Conservation (phyloP, 495 filamentous ascomycete genomes). For the Aspergillus sclerotiicarbonarius region DNA sequence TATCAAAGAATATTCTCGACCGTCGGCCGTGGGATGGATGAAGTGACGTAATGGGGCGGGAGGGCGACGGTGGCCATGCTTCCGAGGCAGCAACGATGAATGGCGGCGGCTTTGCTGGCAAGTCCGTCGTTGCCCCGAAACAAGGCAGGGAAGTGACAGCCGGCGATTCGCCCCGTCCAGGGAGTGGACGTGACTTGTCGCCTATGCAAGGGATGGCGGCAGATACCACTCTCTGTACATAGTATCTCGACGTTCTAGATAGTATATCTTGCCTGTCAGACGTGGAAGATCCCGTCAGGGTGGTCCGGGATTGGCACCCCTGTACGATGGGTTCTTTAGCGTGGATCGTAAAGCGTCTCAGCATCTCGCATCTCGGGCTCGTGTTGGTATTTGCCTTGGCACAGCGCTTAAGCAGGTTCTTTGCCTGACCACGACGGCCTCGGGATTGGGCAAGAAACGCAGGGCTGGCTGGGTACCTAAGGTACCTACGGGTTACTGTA, state of each 20-base stretch:
- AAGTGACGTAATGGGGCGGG: not conserved
- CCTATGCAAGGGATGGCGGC: not conserved
- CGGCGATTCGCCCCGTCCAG: not conserved
- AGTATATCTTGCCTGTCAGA: not conserved
- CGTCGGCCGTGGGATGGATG: not conserved
- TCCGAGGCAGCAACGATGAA: not conserved
- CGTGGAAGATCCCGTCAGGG: not conserved
- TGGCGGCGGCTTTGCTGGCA: not conserved
- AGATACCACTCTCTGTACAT: no score
- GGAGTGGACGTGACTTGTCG: not conserved
- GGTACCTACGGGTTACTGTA: not conserved
- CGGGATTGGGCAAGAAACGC: conserved; percentile 12
- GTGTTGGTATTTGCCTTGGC: not conserved
- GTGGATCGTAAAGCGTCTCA: not conserved
- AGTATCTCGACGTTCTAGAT: no score
- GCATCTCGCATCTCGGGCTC: not conserved
- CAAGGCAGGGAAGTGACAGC: not conserved
- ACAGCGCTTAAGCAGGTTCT: not conserved
- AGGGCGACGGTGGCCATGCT: not conserved
- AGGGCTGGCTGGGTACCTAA: conserved; percentile 15
- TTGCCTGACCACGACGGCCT: conserved; percentile 4
- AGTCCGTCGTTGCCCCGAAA: not conserved
- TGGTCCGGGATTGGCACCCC: no score
- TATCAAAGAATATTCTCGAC: not conserved
- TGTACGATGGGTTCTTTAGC: not conserved